These are phyloP conservation scores for Berberis vulgaris DNA, from an alignment of 164 flowering plant species.

Conservation along the genomic window DNA sequence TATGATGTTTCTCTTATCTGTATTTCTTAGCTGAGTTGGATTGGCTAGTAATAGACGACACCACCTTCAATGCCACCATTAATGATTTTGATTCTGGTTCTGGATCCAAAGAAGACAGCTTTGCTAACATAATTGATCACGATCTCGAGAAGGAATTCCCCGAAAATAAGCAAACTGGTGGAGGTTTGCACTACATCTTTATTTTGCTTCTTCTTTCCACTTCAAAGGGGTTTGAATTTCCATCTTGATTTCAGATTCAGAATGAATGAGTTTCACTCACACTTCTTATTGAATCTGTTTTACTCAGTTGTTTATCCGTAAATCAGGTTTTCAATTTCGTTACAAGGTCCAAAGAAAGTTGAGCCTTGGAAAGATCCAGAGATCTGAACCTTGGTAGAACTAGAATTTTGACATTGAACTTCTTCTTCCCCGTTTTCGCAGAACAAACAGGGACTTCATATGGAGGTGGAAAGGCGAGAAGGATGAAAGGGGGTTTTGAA, in stretches of 20 bases:
- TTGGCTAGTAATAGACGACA: conserved; percentile 40
- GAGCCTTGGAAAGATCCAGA: conserved; percentile 50
- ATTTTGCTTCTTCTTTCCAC: conserved; percentile 1
- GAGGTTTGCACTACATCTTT: conserved; percentile 27
- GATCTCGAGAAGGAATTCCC: conserved; percentile 81
- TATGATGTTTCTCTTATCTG: conserved; percentile 55
- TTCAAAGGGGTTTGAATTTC: too few relatives aligned
- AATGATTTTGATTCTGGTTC: conserved; percentile 20
- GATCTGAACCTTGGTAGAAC: conserved; percentile 13
- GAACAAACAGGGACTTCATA: conserved; percentile 52
- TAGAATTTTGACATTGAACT: conserved; percentile 14
- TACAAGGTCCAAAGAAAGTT: conserved; percentile 54
- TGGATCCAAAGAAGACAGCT: conserved; percentile 44
- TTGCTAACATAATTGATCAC: conserved; percentile 70
- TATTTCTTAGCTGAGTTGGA: conserved; percentile 60
- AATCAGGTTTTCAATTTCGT: conserved; percentile 62
- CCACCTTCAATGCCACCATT: conserved; percentile 39
- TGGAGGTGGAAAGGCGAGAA: conserved; percentile 32
- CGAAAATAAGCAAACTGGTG: conserved; percentile 55
- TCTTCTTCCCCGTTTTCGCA: conserved; percentile 58
- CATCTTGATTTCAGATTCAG: too few relatives aligned
- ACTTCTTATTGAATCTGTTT: conserved; percentile 37
- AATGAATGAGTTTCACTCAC: conserved; percentile 34
- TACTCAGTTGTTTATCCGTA: conserved; percentile 37
- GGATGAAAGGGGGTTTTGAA: conserved; percentile 6